These are phyloP conservation scores for Stagonosporopsis cucurbitacearum DNA, from an alignment of 2,329 filamentous ascomycete genomes.

Conservation along the genomic window DNA sequence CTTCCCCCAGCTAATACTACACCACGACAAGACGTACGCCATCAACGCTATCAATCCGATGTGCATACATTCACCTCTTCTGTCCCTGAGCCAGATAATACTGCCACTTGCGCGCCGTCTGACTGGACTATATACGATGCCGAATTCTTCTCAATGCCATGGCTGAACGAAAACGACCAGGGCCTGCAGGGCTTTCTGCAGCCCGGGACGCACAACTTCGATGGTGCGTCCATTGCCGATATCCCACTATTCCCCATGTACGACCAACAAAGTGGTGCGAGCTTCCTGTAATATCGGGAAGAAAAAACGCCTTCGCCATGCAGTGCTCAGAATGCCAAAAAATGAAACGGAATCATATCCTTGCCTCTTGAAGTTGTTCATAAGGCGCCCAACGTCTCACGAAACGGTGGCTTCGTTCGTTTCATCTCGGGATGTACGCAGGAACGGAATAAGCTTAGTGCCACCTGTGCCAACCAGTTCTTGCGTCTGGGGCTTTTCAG, in stretches of 20 bases:
- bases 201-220: slow-evolving; percentile 38
- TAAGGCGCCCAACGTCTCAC: neutral
- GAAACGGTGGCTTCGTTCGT: slow-evolving; percentile 52
- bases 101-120: slow-evolving; percentile 17
- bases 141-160: slow-evolving; percentile 41
- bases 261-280: slow-evolving; percentile 31
- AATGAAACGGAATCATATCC: neutral
- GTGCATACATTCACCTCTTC: slow-evolving; percentile 9
- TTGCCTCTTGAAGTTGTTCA: neutral
- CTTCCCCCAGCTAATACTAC: slow-evolving; percentile 20
- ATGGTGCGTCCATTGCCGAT: slow-evolving; percentile 39
- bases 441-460: slow-evolving; percentile 60
- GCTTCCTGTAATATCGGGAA: slow-evolving; percentile 13
- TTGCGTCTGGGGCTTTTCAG: slow-evolving; percentile 40
- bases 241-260: slow-evolving; percentile 43
- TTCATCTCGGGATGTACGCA: slow-evolving; percentile 60
- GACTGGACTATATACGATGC: slow-evolving; percentile 45
- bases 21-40: neutral
- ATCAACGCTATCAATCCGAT: slow-evolving; percentile 5
- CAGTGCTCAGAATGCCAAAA: neutral
- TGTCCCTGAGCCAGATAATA: slow-evolving; percentile 10
- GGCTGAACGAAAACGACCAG: slow-evolving; percentile 41
- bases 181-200: slow-evolving; percentile 41
- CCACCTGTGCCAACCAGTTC: slow-evolving; percentile 60
- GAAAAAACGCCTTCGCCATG: slow-evolving; percentile 6